Evolutionary conservation across 306 rosid genomes (phyloP).

Genomic region (Malus orientalis): DNA sequence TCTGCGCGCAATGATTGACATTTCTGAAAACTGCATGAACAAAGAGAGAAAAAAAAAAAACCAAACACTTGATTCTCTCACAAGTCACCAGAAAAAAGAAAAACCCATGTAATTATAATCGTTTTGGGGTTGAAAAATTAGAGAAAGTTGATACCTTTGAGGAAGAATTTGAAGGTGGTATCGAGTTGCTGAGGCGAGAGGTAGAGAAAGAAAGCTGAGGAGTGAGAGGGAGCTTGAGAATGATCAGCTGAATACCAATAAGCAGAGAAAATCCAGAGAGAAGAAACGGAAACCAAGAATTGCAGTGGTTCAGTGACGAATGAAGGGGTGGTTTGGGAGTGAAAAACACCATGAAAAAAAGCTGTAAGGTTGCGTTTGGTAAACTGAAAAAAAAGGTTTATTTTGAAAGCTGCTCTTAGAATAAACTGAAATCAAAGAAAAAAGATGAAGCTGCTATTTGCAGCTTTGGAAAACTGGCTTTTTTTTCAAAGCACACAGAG

Average conservation of each 20-base stretch:
- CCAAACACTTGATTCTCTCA: background rate
- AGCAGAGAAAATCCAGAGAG: background rate
- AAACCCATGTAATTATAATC: background rate
- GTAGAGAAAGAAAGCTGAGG: background rate
- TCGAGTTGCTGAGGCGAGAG: background rate
- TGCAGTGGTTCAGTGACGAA: background rate
- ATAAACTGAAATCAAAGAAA: too few species aligned
- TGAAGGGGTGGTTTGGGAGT: too few species aligned
- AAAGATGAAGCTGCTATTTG: too few species aligned
- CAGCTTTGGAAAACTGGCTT: too few species aligned
- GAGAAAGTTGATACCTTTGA: background rate
- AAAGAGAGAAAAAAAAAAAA: background rate
- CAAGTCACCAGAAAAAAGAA: background rate
- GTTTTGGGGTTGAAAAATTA: background rate
- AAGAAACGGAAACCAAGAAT: background rate
- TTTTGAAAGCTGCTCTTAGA: too few species aligned
- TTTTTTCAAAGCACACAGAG: too few species aligned
- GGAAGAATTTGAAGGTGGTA: background rate
- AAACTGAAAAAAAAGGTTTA: too few species aligned
- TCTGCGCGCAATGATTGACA: conserved; percentile 41
- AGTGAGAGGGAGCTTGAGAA: background rate
- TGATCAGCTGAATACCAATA: background rate
- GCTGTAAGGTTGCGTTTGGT: too few species aligned
- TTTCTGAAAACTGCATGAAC: conserved; percentile 23
- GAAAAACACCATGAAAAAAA: too few species aligned